A percentile compares a stretch with the other conserved stretches of the same genome.
Evolutionary conservation across 2,329 filamentous ascomycete species (phyloP).

Genomic region (Penicillium glabrum): DNA sequence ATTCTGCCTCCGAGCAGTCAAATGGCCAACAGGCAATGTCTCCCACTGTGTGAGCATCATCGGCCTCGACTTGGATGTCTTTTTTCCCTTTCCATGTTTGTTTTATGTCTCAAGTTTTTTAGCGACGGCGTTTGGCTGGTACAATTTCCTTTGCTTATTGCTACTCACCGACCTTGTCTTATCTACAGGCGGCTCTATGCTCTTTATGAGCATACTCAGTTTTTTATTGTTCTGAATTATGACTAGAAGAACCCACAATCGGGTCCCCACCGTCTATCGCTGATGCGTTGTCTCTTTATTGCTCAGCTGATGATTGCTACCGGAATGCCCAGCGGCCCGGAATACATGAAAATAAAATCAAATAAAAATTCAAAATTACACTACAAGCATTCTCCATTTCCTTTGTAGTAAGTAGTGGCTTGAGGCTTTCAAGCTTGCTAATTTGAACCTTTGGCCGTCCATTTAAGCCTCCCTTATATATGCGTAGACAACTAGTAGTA

Average conservation of each 20-base stretch:
- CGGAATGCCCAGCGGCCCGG: neutral
- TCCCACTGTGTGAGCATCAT: slow-evolving; percentile 2
- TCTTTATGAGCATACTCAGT: neutral
- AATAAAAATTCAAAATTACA: neutral
- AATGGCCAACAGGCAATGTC: slow-evolving; percentile 14
- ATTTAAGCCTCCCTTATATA: neutral
- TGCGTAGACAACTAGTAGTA: no score
- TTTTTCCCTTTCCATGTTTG: slow-evolving; percentile 7
- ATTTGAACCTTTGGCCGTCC: no score
- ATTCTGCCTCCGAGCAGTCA: slow-evolving; percentile 13
- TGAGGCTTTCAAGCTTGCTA: no score
- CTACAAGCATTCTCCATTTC: no score
- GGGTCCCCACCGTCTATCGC: neutral
- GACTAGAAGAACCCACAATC: slow-evolving; percentile 10
- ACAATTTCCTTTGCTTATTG: neutral
- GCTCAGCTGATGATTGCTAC: neutral
- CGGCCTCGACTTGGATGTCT: neutral
- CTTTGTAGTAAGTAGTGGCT: no score
- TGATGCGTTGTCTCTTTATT: neutral
- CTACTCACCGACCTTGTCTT: neutral
- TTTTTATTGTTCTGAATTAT: slow-evolving; percentile 9
- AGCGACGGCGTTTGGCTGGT: slow-evolving; percentile 26
- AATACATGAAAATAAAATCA: neutral
- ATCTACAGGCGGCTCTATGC: neutral
- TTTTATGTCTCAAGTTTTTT: slow-evolving; percentile 6